Base-by-base conservation (phyloP, 306 rosid genomes). In the Acacia crassicarpa region DNA sequence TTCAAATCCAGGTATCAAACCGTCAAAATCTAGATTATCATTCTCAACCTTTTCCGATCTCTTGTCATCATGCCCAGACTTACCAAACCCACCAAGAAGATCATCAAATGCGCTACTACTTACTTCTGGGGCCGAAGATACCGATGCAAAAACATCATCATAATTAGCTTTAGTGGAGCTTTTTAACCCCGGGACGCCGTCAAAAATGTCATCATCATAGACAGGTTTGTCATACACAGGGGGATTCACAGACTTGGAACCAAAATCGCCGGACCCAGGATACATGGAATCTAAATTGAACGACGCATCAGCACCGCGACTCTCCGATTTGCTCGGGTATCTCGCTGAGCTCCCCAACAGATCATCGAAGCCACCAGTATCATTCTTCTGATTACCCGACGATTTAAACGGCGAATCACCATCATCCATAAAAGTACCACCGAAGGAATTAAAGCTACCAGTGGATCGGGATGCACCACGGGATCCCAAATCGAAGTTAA, bases 171-270 rank as follows among this genome's bases (percentile, higher is more conserved):
- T 87, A 9, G 90, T 27, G 35, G 97, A 80, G 88, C 85, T 90
- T 78, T 81, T 91, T 70, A 94, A 77, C 38, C 98, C 98, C 3
- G 96, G 94, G 6, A 94, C 91, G 65, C 97, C 97, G 46, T 77
- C 86, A 13, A 94, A 94, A 81, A 94, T 87, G 87, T 89, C 98
- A 46, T 93, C 97, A 54, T 90, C 98, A 71, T 91, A 95, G 14
- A 95, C 91, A 0, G 98, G 98, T 65, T 89, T 84, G 68, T 93
- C 98, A 23, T 80, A 92, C 7, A 85, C 94, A 9, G 98, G 97
- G 6, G 85, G 69, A 79, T 80, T 85, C 43, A 83, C 46, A 16
- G 93, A 78, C 83, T 84, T 85, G 6, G 84, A 66, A 58, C 80
- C 89, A 33, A 88, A 75, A 83, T 79, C 87, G 48, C 65, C 16